Base-by-base conservation (phyloP, 2,329 filamentous ascomycete genomes). In the Rosellinia necatrix region DNA sequence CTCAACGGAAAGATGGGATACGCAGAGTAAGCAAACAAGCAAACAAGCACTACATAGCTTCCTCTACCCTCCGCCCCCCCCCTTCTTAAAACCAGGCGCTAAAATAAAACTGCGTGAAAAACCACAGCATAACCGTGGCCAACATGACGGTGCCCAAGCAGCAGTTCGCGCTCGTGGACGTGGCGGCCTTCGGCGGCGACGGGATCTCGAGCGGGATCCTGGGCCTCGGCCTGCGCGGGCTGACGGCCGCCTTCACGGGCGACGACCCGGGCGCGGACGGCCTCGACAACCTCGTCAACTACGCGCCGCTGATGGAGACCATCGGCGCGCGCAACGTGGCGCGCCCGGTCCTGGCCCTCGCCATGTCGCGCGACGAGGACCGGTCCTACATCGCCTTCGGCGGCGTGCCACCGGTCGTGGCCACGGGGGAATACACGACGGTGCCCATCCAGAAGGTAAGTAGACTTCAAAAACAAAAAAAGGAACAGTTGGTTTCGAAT, bases 141-240 rank as follows among this genome's bases (percentile, higher is more conserved):
- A 35, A 35, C 34, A 35, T 35, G 6, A 35, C 34, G 3, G 34
- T 35, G n/a, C 34, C 34, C n/a, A 35, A 35, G n/a, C 34, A 35
- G n/a, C 34, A 35, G 34, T 35, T 35, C 19, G 34, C 34, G 8
- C 34, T 35, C 9, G 34, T 35, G 34, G 19, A 35, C n/a, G n/a
- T 35, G 13, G 34, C 34, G 5, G 15, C 34, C 19, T 35, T 35
- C n/a, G n/a, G 34, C 34, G 34, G 34, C 19, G 70, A 72, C 41
- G 63, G 62, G 6, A 60, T 71, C 15, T 67, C 67, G 17, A 69
- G 66, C 38, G 70, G 71, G 12, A 70, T 73, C 30, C 62, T 73
- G 6, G 71, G 70, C 7, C 63, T 73, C 4, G 70, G 70, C 2
- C 53, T 72, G 30, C 66, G 65, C 13, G 68, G 62, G 2, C 64